These are phyloP conservation scores for Maudiozyma humilis DNA, from an alignment of 1,139 yeast genomes.

Conservation along the genomic window DNA sequence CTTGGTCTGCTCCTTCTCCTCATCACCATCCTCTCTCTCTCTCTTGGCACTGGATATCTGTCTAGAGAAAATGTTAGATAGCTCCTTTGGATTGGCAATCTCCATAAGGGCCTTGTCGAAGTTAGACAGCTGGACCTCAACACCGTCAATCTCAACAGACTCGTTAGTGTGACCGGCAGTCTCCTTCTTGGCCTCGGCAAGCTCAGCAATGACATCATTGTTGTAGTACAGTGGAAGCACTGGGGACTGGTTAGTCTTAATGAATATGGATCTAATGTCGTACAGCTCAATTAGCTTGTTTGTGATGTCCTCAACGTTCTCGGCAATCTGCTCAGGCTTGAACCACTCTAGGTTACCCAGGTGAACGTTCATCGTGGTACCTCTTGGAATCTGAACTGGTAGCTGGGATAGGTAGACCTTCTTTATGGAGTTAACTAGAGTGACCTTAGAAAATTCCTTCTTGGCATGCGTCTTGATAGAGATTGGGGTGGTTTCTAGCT, in stretches of 20 bases:
- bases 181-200: conserved; percentile 26
- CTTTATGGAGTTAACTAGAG: conserved; percentile 52
- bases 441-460: conserved; percentile 43
- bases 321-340: conserved; percentile 36
- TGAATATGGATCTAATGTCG: conserved; percentile 51
- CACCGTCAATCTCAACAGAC: conserved; percentile 33
- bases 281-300: conserved; percentile 41
- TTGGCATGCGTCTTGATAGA: conserved; percentile 42
- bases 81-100: conserved; percentile 61
- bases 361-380: conserved; percentile 56
- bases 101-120: conserved; percentile 76
- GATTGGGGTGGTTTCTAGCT: conserved; percentile 58
- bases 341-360: conserved; percentile 51
- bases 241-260: conserved; percentile 69
- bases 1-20: conserved; percentile 17
- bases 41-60: conserved; percentile 33
- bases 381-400: conserved; percentile 63
- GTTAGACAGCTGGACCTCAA: conserved; percentile 42
- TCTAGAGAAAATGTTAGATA: conserved; percentile 33
- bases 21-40: conserved; percentile 18
- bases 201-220: conserved; percentile 48
- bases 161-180: conserved; percentile 32
- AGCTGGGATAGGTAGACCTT: conserved; percentile 50
- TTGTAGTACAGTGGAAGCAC: conserved; percentile 74
- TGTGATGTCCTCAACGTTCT: conserved; percentile 53